These are phyloP conservation scores for Zygosaccharomyces siamensis DNA, from an alignment of 805 yeast genomes.

Conservation along the genomic window DNA sequence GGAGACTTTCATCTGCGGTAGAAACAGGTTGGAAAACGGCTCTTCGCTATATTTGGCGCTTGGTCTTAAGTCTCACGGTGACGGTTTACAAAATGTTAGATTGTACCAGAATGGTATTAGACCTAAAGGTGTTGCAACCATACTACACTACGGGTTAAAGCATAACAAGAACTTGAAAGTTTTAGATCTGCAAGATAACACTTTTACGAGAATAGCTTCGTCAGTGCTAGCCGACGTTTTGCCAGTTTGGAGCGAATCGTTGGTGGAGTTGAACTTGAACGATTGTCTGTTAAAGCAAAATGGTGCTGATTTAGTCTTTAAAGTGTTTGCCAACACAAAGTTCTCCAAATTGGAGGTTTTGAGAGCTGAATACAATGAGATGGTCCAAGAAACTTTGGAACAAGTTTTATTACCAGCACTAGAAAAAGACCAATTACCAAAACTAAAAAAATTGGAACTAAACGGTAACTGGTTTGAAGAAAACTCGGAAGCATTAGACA, in stretches of 20 bases:
- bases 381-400: conserved; percentile 60
- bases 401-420: conserved; percentile 46
- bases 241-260: conserved; percentile 52
- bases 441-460: conserved; percentile 65
- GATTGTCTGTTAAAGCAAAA: conserved; percentile 80
- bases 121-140: conserved; percentile 79
- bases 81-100: conserved; percentile 60
- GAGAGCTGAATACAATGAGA: conserved; percentile 84
- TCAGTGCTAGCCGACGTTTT: conserved; percentile 58
- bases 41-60: conserved; percentile 79
- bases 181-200: conserved; percentile 91
- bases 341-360: conserved; percentile 48
- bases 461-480: conserved; percentile 94
- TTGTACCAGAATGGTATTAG: conserved; percentile 96
- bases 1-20: conserved; percentile 90
- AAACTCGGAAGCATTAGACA: conserved; percentile 66
- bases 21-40: conserved; percentile 95
- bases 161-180: conserved; percentile 55
- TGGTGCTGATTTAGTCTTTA: conserved; percentile 59
- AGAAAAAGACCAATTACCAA: conserved; percentile 51
- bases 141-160: conserved; percentile 68
- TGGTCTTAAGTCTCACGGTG: conserved; percentile 76
- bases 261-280: conserved; percentile 77
- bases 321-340: conserved; percentile 43
- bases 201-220: conserved; percentile 72